phyloP scores from a whole-genome alignment of 176 grass and related monocot genomes.

The Oryza meridionalis region DNA sequence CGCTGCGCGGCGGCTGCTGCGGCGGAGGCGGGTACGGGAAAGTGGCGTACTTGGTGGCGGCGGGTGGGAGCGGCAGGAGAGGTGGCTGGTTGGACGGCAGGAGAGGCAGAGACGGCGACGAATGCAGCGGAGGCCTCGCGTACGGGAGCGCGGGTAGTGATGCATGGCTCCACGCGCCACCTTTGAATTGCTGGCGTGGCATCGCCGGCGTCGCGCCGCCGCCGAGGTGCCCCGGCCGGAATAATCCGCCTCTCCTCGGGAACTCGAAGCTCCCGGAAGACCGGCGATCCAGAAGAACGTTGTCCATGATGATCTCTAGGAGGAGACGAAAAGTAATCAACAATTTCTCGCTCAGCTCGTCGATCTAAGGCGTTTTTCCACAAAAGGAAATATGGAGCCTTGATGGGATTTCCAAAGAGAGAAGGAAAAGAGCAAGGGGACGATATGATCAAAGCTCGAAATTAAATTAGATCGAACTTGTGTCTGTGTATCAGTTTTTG shows the following conservation, averaged over 20 bases:
- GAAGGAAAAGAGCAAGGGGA: not conserved
- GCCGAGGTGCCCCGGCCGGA: not conserved
- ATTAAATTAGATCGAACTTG: conserved; percentile 4
- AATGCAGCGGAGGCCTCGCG: conserved; percentile 34
- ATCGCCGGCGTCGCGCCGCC: conserved; percentile 10
- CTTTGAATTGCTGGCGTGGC: conserved; percentile 28
- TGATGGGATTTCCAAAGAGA: conserved; percentile 11
- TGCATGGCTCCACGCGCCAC: conserved; percentile 41
- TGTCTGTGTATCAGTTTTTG: conserved; percentile 28
- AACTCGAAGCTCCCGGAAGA: conserved; percentile 46
- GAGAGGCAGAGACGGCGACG: conserved; percentile 54
- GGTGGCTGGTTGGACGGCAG: conserved; percentile 59
- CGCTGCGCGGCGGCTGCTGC: not conserved
- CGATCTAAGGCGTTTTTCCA: not conserved
- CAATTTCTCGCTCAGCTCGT: not conserved
- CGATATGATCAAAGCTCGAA: conserved; percentile 19
- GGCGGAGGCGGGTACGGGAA: conserved; percentile 10
- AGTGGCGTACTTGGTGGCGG: conserved; percentile 39
- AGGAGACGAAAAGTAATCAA: not conserved
- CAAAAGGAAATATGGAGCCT: conserved; percentile 5
- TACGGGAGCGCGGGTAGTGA: conserved; percentile 20
- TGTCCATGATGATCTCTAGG: conserved; percentile 38
- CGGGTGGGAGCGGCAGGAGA: conserved; percentile 62
- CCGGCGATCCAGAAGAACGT: conserved; percentile 51
- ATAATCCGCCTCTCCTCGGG: conserved; percentile 32